Base-by-base conservation (phyloP, 495 filamentous ascomycete species). In the Lophium mytilinum region DNA sequence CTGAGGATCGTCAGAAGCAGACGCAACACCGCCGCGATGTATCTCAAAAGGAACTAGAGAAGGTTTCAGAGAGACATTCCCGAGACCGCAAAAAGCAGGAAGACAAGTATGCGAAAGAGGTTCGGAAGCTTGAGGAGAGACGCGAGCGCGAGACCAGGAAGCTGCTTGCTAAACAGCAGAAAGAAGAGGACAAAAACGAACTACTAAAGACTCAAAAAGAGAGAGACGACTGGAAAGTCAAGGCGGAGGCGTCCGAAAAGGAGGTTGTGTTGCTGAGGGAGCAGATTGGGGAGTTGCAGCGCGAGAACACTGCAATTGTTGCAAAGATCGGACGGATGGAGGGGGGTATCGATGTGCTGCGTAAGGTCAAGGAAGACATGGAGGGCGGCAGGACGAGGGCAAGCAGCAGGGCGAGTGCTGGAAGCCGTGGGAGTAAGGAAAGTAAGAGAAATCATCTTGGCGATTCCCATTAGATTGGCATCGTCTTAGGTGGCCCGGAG, bases 111-210 rank as follows among this genome's bases (percentile, higher is more conserved):
- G 69, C 76, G 63, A 75, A 74, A 4, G 83, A 89, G 62, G 57
- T 87, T 4, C 71, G 72, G 57, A 84, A 83, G 64, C 73, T 89
- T 10, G 82, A 86, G 58, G 70, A 72, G 45, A 85, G 84, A 68
- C 65, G 70, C 7, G 59, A 60, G 45, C 64, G 63, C 14, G 71
- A 73, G 47, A 58, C 54, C n/a, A 47, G 55, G 55, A 74, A 73
- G 56, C 57, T 59, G 18, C 70, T 69, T 48, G 69, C 57, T 50
- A 48, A 57, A 43, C 55, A 61, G 49, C 35, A 56, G 46, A 73
- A 73, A 52, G 64, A 63, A 50, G 68, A 58, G 3, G 69, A 75
- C 42, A 68, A 68, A 57, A 63, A 68, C 37, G 53, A 43, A 36
- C 42, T 67, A 36, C 52, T 35, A 1, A 56, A 63, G 35, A 37